Percentiles rank a stretch among this genome's conserved stretches.
Conservation (phyloP, 2,329 filamentous ascomycete genomes). For the Monosporascus sp. region DNA sequence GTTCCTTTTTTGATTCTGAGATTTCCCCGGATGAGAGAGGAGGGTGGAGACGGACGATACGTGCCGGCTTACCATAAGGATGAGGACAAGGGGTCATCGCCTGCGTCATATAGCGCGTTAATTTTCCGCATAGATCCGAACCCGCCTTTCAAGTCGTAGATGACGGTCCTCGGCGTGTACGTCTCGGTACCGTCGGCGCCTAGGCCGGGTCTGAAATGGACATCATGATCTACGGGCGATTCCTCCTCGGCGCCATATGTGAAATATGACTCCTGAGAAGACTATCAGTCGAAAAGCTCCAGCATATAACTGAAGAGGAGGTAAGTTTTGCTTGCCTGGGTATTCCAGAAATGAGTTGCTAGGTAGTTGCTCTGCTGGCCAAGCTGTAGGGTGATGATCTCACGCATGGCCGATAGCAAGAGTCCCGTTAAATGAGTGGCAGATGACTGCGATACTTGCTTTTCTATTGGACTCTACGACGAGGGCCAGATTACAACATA, state of each 20-base stretch:
- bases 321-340: slow-evolving; percentile 53
- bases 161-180: slow-evolving; percentile 82
- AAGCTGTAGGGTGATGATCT: slow-evolving; percentile 90
- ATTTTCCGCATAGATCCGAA: slow-evolving; percentile 85
- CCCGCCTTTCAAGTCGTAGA: slow-evolving; percentile 92
- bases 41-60: slow-evolving; percentile 2
- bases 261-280: slow-evolving; percentile 84
- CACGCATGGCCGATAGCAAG: slow-evolving; percentile 61
- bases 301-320: background rate
- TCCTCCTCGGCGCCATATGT: slow-evolving; percentile 69
- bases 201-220: slow-evolving; percentile 82
- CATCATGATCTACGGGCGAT: slow-evolving; percentile 70
- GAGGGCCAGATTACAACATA: too few relatives aligned
- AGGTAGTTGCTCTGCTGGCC: slow-evolving; percentile 90
- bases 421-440: background rate
- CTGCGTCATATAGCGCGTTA: slow-evolving; percentile 75
- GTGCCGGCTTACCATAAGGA: slow-evolving; percentile 32
- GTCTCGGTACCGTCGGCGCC: slow-evolving; percentile 83
- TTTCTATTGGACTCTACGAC: too few relatives aligned
- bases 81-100: slow-evolving; percentile 26
- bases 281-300: slow-evolving; percentile 7
- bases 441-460: background rate
- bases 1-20: background rate
- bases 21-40: background rate
- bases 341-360: slow-evolving; percentile 96